Base-by-base conservation (phyloP, 805 yeast genomes). In the Candida oleophila region DNA sequence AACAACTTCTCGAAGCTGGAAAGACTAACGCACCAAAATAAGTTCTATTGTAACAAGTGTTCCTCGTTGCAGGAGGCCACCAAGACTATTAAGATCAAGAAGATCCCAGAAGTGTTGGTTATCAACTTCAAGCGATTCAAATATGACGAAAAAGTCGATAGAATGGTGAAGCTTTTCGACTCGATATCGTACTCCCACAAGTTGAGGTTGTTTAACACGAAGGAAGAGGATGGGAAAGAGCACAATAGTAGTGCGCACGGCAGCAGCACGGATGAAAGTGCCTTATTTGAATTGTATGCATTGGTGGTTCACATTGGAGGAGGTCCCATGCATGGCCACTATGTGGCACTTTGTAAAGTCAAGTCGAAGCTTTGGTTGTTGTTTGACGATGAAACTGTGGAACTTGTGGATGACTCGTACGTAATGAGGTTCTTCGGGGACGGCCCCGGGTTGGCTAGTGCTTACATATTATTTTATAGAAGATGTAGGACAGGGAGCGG, bases 321-420 rank as follows among this genome's bases (percentile, higher is more conserved):
- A 3, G 97, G 98, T 0, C 97, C 98, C 1, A 90, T 89, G 70
- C 97, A 91, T 66, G 99, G 99, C 0, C 99, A 94, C 62, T 94
- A 94, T 63, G 92, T 94, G 8, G 78, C 96, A 0, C 70, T 94
- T 3, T 85, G 94, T 49, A 89, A 89, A 60, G 85, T 90, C 3
- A 82, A 79, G 45, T 74, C 78, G 19, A 79, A 81, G 36, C 91
- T 96, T 0, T 94, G 99, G 99, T 68, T 94, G 25, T 68, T 94
- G 47, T 94, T 88, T 67, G 99, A 94, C 62, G 99, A 94, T 63
- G 98, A 94, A 64, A 83, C 94, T 3, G 97, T 92, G 1, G 97
- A 92, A 61, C 70, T 85, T 14, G 90, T 94, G 8, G 89, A 85
- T 53, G 96, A 89, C 51, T 72, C 80, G 36, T 89, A 85, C 54